These are phyloP conservation scores for Lecanoromycetidae sp. DNA, from an alignment of 2,329 filamentous ascomycete genomes.

Conservation along the genomic window DNA sequence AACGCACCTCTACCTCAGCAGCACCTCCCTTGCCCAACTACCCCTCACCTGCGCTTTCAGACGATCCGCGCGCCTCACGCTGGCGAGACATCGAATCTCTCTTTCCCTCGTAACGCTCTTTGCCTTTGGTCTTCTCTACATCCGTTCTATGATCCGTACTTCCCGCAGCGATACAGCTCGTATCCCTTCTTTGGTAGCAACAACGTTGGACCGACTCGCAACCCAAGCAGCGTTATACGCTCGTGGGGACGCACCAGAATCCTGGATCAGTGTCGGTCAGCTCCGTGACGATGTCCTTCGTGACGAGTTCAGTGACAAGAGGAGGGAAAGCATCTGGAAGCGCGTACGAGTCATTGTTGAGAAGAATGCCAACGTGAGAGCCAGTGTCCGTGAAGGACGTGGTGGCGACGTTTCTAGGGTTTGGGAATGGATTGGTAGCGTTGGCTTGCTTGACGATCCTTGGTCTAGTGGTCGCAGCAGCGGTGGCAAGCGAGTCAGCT, in stretches of 20 bases:
- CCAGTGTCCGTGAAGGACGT: constrained; percentile 53
- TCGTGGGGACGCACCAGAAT: constrained; percentile 53
- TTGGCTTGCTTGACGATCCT: constrained; percentile 33
- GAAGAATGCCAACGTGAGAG: constrained; percentile 83
- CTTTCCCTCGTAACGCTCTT: constrained; percentile 47
- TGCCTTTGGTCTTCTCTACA: constrained; percentile 46
- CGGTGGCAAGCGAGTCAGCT: constrained; percentile 19
- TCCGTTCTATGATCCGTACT: constrained; percentile 49
- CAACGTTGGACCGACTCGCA: constrained; percentile 73
- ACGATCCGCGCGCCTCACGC: constrained; percentile 62
- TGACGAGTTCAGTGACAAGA: constrained; percentile 61
- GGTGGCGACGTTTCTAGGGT: constrained; percentile 46
- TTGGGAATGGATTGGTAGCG: constrained; percentile 58
- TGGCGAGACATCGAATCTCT: constrained; percentile 79
- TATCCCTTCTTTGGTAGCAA: constrained; percentile 70
- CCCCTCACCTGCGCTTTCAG: constrained; percentile 71
- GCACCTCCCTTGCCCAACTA: constrained; percentile 83
- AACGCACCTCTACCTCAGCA: constrained; percentile 60
- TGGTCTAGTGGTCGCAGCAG: constrained; percentile 18
- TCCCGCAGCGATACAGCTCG: constrained; percentile 55
- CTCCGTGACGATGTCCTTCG: constrained; percentile 82
- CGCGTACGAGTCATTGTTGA: constrained; percentile 77
- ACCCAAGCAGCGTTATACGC: constrained; percentile 72
- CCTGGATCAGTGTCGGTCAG: constrained; percentile 77
- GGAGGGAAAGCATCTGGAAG: constrained; percentile 73